Percentiles rank a stretch among this genome's conserved stretches.
Evolutionary conservation across 2,329 filamentous ascomycete genomes (phyloP).

Genomic region (Alternaria gaisen): DNA sequence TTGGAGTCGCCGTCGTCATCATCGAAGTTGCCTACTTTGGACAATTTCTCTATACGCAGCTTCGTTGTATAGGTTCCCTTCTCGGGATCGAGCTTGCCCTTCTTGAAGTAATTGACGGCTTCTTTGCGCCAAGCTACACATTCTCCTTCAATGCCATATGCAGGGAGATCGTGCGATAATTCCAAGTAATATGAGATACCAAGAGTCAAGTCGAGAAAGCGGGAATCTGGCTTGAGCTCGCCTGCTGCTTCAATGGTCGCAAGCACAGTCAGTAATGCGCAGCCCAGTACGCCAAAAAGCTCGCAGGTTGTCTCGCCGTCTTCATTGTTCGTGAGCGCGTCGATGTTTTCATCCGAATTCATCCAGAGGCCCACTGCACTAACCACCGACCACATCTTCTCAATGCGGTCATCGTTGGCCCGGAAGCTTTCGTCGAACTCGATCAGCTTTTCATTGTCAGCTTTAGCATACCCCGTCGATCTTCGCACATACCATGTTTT

Average conservation of each 20-base stretch:
- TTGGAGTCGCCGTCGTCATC: neutral
- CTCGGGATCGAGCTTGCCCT: conserved; percentile 21
- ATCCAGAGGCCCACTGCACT: conserved; percentile 27
- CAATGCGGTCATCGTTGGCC: conserved; percentile 8
- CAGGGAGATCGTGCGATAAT: conserved; percentile 17
- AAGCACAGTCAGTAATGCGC: conserved; percentile 27
- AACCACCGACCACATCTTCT: conserved; percentile 29
- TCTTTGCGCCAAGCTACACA: conserved; percentile 22
- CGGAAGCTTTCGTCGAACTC: conserved; percentile 26
- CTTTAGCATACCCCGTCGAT: neutral
- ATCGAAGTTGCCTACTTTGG: conserved; percentile 4
- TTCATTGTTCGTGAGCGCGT: conserved; percentile 15
- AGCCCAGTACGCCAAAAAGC: conserved; percentile 23
- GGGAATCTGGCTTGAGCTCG: conserved; percentile 28
- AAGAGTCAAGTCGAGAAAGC: conserved; percentile 28
- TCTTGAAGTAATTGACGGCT: conserved; percentile 24
- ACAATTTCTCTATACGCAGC: conserved; percentile 18
- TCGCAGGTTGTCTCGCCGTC: conserved; percentile 17
- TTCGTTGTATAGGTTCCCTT: conserved; percentile 21
- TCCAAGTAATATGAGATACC: conserved; percentile 28
- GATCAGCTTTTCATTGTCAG: conserved; percentile 16
- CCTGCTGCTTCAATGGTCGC: conserved; percentile 22
- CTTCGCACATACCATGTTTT: conserved; percentile 20
- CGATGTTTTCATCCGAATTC: conserved; percentile 6
- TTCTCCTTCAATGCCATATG: conserved; percentile 29